Evolutionary conservation across 192 early-diverging fungal species (phyloP), one percentile per base, ranked within the genome.

Genomic region (Coemansia sp.): DNA sequence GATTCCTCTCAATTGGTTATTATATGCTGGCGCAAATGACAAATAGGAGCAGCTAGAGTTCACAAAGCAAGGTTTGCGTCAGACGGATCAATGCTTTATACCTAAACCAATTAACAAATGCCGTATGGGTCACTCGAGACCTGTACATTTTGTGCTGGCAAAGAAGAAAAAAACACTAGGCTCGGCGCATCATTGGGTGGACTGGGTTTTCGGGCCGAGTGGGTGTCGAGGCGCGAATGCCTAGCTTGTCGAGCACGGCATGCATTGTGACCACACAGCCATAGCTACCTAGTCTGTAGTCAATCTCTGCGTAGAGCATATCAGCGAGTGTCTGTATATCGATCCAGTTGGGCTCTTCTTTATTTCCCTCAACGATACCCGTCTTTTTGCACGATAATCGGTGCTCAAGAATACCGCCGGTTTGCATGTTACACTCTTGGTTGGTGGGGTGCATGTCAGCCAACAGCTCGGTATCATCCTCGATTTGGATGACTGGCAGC

Each of bases 301-400:
- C 33, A 8, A 66, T 66, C 37, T 52, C 64, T 6, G 30, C 50
- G 50, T 66, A 66, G 10, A 66, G 64, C 49, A 40, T 39, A 3
- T 66, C 64, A 6, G 49, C 32, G 13, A 66, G 9, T 13, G 37
- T 37, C 19, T 50, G 33, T 6, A 52, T 19, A 21, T 42, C 50
- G 50, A 30, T 16, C 23, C 13, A 21, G 47, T 5, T 40, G 9
- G 33, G 33, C 30, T 50, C 50, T 14, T 16, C 21, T 6, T 23
- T 23, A 40, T 8, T 26, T 16, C 19, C 62, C 5, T 63, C 62
- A 16, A 9, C 8, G 21, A 46, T 4, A n/a, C 19, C 62, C 3
- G 28, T 32, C 62, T 33, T 46, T 42, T 40, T 39, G 33, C 33
- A 23, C 4, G 59, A 61, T 35, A 16, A 13, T 17, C 55, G 55